These are phyloP conservation scores for Talaromyces funiculosus DNA, from an alignment of 2,329 filamentous ascomycete species.

Conservation along the genomic window DNA sequence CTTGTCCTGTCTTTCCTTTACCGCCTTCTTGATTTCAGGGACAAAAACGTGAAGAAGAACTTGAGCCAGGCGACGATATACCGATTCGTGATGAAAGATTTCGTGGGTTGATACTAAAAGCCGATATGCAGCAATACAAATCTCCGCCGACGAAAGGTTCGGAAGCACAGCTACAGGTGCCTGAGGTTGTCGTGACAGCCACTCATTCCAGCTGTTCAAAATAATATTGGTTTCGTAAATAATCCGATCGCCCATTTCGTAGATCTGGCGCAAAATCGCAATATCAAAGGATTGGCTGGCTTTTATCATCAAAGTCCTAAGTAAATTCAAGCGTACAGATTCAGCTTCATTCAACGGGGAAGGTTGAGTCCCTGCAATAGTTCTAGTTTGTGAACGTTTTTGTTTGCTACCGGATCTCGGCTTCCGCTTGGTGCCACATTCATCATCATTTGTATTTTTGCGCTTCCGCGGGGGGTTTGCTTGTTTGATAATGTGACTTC, in stretches of 20 bases:
- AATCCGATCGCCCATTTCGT: background rate
- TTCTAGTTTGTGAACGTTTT: background rate
- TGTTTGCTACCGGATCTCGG: background rate
- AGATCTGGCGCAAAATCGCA: background rate
- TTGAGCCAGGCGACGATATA: background rate
- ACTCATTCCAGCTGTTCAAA: background rate
- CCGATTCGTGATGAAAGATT: background rate
- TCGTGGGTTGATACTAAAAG: background rate
- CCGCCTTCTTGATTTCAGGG: background rate
- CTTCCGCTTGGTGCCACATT: background rate
- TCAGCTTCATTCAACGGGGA: too few species aligned
- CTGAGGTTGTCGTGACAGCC: background rate
- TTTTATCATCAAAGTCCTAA: too few species aligned
- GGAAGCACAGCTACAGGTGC: background rate
- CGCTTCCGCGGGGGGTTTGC: background rate
- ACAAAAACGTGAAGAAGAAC: background rate
- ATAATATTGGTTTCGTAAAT: background rate
- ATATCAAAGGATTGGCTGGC: background rate
- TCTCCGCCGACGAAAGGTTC: background rate
- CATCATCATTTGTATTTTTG: background rate
- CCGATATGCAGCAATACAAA: background rate
- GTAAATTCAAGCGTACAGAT: too few species aligned
- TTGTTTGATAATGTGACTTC: background rate
- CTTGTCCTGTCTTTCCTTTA: background rate
- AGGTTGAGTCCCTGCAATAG: background rate